phyloP scores from a whole-genome alignment of 805 yeast species.

The Teunomyces stri region DNA sequence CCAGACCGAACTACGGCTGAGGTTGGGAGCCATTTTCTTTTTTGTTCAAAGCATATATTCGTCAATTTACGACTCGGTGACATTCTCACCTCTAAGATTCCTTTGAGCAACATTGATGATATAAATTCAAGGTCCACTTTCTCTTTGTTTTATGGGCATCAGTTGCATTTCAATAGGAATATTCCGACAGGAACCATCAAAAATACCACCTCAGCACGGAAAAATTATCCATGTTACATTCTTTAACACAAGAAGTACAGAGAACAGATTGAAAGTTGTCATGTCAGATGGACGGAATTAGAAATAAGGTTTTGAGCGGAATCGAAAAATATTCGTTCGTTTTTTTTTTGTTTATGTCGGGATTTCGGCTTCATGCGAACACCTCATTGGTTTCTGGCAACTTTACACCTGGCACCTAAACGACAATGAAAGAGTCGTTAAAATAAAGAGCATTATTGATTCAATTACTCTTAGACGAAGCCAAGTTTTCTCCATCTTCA shows the following conservation, averaged over 20 bases:
- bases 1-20: too few species aligned
- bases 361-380: neutral
- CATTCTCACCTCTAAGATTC: too few species aligned
- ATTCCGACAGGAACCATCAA: neutral
- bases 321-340: neutral
- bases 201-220: neutral
- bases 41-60: too few species aligned
- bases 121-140: too few species aligned
- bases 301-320: neutral
- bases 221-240: neutral
- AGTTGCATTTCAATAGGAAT: neutral
- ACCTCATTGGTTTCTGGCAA: neutral
- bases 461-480: too few species aligned
- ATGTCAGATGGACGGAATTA: neutral
- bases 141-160: neutral
- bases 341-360: neutral
- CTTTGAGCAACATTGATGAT: too few species aligned
- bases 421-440: neutral
- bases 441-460: too few species aligned
- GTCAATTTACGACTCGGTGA: too few species aligned
- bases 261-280: neutral
- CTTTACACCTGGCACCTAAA: neutral
- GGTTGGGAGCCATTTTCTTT: too few species aligned
- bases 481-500: too few species aligned
- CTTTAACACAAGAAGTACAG: neutral